Evolutionary conservation across 371 early-diverging fungal species (phyloP).

Genomic region (Phascolomyces articulosus): DNA sequence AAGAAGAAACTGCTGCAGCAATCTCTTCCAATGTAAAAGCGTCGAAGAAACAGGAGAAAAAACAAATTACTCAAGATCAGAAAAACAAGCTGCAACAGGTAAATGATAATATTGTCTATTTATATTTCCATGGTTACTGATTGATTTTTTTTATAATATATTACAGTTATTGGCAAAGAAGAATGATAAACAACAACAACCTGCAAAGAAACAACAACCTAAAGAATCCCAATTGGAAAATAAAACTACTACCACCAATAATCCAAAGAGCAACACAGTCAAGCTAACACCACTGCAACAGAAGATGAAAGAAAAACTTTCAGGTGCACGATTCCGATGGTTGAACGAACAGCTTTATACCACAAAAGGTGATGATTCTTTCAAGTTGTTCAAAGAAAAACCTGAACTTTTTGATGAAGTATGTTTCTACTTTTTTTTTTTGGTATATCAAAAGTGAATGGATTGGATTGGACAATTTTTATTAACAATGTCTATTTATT

Average conservation of each 20-base stretch:
- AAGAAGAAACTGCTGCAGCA: neutral
- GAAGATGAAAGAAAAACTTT: slow-evolving; percentile 85
- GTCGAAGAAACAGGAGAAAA: neutral
- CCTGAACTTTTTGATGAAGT: slow-evolving; percentile 91
- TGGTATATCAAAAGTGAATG: neutral
- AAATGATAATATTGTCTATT: neutral
- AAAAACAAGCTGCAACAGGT: slow-evolving; percentile 28
- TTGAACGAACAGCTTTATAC: slow-evolving; percentile 97
- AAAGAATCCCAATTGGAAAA: neutral
- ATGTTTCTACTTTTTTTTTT: slow-evolving; percentile 8
- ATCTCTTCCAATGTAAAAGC: neutral
- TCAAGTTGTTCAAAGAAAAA: slow-evolving; percentile 76
- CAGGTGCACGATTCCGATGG: slow-evolving; percentile 91
- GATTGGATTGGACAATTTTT: neutral
- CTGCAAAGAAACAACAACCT: neutral
- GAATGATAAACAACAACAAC: neutral
- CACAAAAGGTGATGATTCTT: slow-evolving; percentile 74
- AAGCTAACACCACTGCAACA: slow-evolving; percentile 56
- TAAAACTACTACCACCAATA: no score
- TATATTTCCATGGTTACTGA: neutral
- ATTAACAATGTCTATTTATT: neutral
- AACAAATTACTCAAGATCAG: slow-evolving; percentile 11
- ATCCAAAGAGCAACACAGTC: neutral
- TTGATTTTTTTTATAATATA: neutral
- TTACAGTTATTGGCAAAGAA: slow-evolving; percentile 5